A percentile compares a stretch with the other conserved stretches of the same genome.
phyloP scores from a whole-genome alignment of 2,329 filamentous ascomycete genomes.

The Neocatenulostroma microsporum region DNA sequence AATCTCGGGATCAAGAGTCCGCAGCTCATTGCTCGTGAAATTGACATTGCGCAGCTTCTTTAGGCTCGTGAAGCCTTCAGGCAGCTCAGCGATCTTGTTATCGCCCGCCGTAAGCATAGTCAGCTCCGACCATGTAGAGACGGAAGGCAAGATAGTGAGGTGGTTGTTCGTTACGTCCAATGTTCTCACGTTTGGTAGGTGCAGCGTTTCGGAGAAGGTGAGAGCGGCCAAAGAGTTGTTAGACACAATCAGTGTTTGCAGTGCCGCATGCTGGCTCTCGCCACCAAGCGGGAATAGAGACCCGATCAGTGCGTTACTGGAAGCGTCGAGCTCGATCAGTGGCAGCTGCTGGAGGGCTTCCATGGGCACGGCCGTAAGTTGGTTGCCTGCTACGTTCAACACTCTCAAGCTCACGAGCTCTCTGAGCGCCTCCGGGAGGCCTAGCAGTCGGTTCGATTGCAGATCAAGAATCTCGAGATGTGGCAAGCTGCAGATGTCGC shows the following conservation, averaged over 20 bases:
- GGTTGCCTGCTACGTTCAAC: constrained; percentile 74
- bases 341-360: constrained; percentile 59
- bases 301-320: constrained; percentile 71
- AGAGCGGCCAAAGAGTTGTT: constrained; percentile 61
- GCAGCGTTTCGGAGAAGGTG: constrained; percentile 44
- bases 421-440: constrained; percentile 60
- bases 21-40: constrained; percentile 78
- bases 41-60: constrained; percentile 66
- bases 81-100: constrained; percentile 70
- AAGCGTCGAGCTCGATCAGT: constrained; percentile 63
- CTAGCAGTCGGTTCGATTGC: constrained; percentile 68
- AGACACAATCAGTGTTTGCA: constrained; percentile 72
- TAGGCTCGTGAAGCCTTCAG: constrained; percentile 63
- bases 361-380: constrained; percentile 63
- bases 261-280: constrained; percentile 45
- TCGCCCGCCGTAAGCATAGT: constrained; percentile 69
- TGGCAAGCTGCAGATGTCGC: constrained; percentile 54
- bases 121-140: constrained; percentile 66
- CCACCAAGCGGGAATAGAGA: constrained; percentile 55
- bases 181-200: constrained; percentile 63
- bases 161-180: constrained; percentile 76
- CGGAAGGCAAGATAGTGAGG: constrained; percentile 61
- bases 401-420: constrained; percentile 62
- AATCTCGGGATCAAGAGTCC: constrained; percentile 65
- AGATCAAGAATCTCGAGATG: constrained; percentile 75